phyloP scores from a whole-genome alignment of 768 basidiomycete species.

The Boletus coccyginus region DNA sequence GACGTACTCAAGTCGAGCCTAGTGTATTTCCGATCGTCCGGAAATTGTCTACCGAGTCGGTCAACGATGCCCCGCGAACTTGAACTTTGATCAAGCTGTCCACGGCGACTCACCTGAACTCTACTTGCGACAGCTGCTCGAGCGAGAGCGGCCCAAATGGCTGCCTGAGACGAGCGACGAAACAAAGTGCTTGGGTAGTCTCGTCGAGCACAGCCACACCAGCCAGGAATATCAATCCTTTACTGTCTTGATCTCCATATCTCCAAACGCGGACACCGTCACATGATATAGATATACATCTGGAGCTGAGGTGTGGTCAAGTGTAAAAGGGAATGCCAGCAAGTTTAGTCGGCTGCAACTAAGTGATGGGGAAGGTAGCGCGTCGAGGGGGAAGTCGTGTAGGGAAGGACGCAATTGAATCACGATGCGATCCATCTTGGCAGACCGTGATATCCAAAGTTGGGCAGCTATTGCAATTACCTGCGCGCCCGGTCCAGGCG shows the following conservation, averaged over 20 bases:
- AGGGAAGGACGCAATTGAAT: background rate
- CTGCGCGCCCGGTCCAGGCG: background rate
- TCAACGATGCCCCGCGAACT: background rate
- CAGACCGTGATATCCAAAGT: conserved; percentile 2
- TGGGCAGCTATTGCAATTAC: conserved; percentile 2
- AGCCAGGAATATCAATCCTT: background rate
- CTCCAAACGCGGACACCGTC: too few relatives aligned
- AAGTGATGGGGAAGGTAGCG: too few relatives aligned
- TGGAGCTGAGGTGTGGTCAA: background rate
- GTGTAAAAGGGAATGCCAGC: background rate
- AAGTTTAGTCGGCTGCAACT: too few relatives aligned
- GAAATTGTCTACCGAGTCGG: background rate
- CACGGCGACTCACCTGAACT: background rate
- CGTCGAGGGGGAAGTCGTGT: background rate
- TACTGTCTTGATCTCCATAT: too few relatives aligned
- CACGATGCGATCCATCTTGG: background rate
- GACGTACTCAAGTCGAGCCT: background rate
- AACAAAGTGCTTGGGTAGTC: background rate
- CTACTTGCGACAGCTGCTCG: background rate
- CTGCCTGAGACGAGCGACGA: background rate
- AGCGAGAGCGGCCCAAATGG: background rate
- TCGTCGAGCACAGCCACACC: background rate
- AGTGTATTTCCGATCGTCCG: background rate
- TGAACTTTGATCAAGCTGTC: background rate
- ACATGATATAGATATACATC: too few relatives aligned